Evolutionary conservation across 2,329 filamentous ascomycete species (phyloP).

Genomic region (Scedosporium dehoogii): DNA sequence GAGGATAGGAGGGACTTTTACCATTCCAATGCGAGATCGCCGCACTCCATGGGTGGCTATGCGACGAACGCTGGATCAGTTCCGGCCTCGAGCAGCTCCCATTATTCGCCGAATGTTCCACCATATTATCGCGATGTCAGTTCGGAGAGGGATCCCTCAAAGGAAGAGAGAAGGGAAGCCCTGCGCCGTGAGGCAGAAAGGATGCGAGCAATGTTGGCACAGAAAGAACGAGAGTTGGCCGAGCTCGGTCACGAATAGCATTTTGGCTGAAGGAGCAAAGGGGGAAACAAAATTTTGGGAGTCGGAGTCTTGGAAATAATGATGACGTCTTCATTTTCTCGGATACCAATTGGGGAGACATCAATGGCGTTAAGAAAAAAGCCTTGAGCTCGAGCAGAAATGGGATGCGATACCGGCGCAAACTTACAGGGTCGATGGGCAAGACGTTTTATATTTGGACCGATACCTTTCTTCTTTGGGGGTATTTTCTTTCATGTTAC

Average conservation of each 20-base stretch:
- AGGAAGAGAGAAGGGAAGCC: constrained; percentile 52
- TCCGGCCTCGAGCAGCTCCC: constrained; percentile 2
- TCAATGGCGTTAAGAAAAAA: background rate
- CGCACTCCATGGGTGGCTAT: constrained; percentile 13
- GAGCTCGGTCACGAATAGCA: constrained; percentile 16
- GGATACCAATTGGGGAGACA: background rate
- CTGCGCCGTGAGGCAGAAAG: constrained; percentile 64
- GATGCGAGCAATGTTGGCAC: constrained; percentile 63
- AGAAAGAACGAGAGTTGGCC: constrained; percentile 65
- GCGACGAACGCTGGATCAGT: constrained; percentile 4
- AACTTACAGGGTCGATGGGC: background rate
- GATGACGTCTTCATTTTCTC: background rate
- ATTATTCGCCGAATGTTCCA: constrained; percentile 9
- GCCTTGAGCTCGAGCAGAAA: background rate
- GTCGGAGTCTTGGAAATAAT: constrained; percentile 1
- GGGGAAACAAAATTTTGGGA: background rate
- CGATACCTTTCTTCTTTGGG: background rate
- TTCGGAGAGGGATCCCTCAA: constrained; percentile 20
- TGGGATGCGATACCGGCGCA: background rate
- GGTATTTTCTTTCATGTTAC: background rate
- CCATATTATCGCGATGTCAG: constrained; percentile 5
- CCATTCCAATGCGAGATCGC: background rate
- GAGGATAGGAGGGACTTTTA: background rate
- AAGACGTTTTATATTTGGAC: background rate
- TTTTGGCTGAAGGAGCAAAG: background rate